Evolutionary conservation across 768 basidiomycete genomes (phyloP).

Genomic region (Zangia roseola): DNA sequence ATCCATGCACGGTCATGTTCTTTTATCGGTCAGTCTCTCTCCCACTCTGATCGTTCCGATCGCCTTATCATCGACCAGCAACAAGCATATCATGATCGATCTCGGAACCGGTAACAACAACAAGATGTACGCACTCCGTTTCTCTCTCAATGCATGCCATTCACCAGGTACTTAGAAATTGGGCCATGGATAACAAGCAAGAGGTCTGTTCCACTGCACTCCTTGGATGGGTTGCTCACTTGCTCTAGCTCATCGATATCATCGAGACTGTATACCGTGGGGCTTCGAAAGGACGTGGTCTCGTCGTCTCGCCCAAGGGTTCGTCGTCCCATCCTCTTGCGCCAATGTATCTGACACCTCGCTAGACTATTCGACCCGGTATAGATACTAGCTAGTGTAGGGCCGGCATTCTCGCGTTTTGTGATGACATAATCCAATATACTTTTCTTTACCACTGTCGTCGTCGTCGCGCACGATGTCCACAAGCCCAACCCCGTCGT

Average conservation of each 20-base stretch:
- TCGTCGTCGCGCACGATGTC: constrained; percentile 19
- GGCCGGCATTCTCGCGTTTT: constrained; percentile 28
- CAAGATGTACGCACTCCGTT: constrained; percentile 73
- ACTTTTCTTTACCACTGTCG: background rate
- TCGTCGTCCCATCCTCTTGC: constrained; percentile 8
- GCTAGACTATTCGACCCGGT: constrained; percentile 78
- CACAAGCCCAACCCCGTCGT: constrained; percentile 14
- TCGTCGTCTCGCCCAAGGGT: constrained; percentile 97
- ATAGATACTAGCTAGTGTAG: constrained; percentile 54
- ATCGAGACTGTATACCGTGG: constrained; percentile 98
- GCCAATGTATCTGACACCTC: background rate
- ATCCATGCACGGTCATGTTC: constrained; percentile 97
- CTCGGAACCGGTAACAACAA: constrained; percentile 99
- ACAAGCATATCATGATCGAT: constrained; percentile 99
- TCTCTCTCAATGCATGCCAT: background rate
- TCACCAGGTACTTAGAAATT: too few species aligned
- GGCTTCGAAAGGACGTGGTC: constrained; percentile 95
- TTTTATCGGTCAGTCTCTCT: constrained; percentile 78
- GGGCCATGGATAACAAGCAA: constrained; percentile 99
- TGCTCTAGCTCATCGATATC: constrained; percentile 84
- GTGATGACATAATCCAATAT: constrained; percentile 26
- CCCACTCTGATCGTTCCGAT: background rate
- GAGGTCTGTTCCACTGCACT: constrained; percentile 51
- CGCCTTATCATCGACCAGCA: constrained; percentile 44
- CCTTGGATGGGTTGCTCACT: background rate